Percentiles rank a stretch among this genome's conserved stretches.
phyloP scores from a whole-genome alignment of 441 rosid species.

The Francoa sonchifolia region DNA sequence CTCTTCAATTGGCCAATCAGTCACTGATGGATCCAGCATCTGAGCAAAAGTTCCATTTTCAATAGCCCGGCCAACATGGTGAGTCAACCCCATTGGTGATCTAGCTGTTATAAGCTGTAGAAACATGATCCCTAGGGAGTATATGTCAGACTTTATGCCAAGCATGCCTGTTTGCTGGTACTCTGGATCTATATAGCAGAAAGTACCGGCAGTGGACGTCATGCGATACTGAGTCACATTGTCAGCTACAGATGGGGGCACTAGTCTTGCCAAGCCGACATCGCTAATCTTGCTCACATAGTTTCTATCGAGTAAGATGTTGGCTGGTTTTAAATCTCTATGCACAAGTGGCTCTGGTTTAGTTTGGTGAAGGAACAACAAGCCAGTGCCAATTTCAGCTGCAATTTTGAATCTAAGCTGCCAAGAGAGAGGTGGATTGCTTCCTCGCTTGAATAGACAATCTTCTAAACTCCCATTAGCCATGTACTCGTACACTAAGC shows the following conservation, averaged over 20 bases:
- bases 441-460: not conserved
- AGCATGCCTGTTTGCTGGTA: slow-evolving; percentile 3
- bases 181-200: slow-evolving; percentile 4
- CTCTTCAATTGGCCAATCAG: slow-evolving; percentile 1
- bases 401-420: slow-evolving; percentile 3
- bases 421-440: slow-evolving; percentile 1
- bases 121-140: slow-evolving; percentile 3
- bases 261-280: slow-evolving; percentile 6
- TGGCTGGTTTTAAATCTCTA: not conserved
- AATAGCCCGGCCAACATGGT: not conserved
- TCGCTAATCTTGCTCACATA: slow-evolving; percentile 2
- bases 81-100: slow-evolving; percentile 5
- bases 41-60: slow-evolving; percentile 2
- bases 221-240: slow-evolving; percentile 5
- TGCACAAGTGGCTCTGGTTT: slow-evolving; percentile 7
- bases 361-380: slow-evolving; percentile 4
- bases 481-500: no score
- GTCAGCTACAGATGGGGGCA: slow-evolving; percentile 3
- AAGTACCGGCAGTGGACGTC: slow-evolving; percentile 1
- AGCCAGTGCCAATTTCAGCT: not conserved
- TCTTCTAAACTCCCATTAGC: slow-evolving; percentile 3
- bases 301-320: not conserved
- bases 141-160: slow-evolving; percentile 4
- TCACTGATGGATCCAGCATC: not conserved
- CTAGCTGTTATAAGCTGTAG: slow-evolving; percentile 1